Base-by-base conservation (phyloP, 129 eudicot genomes). In the Flaveria ramosissima region DNA sequence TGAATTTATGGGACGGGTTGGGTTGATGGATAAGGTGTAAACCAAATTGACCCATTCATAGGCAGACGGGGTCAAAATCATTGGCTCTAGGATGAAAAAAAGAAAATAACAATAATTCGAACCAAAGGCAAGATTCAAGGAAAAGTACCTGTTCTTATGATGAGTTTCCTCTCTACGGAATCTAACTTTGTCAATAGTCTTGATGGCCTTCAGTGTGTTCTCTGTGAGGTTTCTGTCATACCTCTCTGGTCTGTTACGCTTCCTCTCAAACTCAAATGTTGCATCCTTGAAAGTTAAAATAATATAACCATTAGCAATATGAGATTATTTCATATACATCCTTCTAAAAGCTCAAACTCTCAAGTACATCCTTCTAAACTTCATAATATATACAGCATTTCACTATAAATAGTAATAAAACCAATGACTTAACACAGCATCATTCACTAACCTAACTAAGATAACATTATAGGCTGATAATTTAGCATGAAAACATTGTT, bases 251-350 rank as follows among this genome's bases (percentile, higher is more conserved):
- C 98, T 87, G 84, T 93, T 93, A 43, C 96, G 85, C 78, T 93
- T 93, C 85, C 98, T 89, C 90, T 93, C 98, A 70, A 93, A 93
- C 74, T 93, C 98, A 77, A 93, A 93, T 62, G 98, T 93, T 7
- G 98, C 68, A 56, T 93, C 98, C 98, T 93, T 14, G 1, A 53
- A 76, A 46, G 57, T 15, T 43, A 0, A 13, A 55, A 8, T n/a
- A 21, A 59, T 3, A 4, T 10, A 39, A 57, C 45, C 19, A 56
- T 24, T 30, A 10, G 7, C 6, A 17, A 62, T 13, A 62, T 1
- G 9, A 16, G 9, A 13, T 6, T 30, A 15, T 62, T 6, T 62
- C 68, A 30, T 30, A 26, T 13, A 62, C 2, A 27, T 30, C 21
- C 45, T 62, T 62, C 17, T 12, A 12, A 61, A 61, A 12, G 41